Base-by-base conservation (phyloP, 169 alveolate species). In the Cryptosporidium felis region DNA sequence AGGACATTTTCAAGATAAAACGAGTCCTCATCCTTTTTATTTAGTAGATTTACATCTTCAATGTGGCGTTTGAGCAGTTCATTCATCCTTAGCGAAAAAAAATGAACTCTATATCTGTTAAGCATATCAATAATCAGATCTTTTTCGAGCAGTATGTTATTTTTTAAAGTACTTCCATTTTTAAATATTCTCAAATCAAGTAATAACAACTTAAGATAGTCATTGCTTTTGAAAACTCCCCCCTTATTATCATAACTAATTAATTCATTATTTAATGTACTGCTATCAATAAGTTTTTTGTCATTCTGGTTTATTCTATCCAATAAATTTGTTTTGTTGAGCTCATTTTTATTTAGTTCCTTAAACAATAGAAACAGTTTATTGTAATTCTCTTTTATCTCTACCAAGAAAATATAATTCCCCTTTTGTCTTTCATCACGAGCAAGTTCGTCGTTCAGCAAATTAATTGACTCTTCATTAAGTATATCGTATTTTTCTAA, bases 1-100 rank as follows among this genome's bases (percentile, higher is more conserved):
- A 74, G 32, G 14, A 74, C 53, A 56, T 36, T 40, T 56, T 74
- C 85, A 0, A 74, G n/a, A 53, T 74, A 74, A n/a, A 51, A 74
- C 2, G 63, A 49, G 41, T 74, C 85, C 23, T 74, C 59, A 41
- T 74, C 85, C 41, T 74, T 74, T 56, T 56, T 74, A 16, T 74
- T 74, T 28, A 74, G 44, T 74, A 30, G 34, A 18, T 74, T 59
- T 14, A 36, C 45, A 34, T 74, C 85, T 21, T 74, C 85, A 3
- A 53, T 49, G 18, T 74, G 85, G 16, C 85, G 40, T 53, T 49
- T 18, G 10, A 74, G 26, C 28, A 74, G 21, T 14, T 38, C 60
- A 40, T 74, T 58, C 42, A 74, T 49, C 23, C 58, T 74, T 8
- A 38, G n/a, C 10, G 60, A 53, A 38, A 74, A 53, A 6, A 32